Base-by-base conservation (phyloP, 2,329 filamentous ascomycete genomes). In the Fusarium chuoi region DNA sequence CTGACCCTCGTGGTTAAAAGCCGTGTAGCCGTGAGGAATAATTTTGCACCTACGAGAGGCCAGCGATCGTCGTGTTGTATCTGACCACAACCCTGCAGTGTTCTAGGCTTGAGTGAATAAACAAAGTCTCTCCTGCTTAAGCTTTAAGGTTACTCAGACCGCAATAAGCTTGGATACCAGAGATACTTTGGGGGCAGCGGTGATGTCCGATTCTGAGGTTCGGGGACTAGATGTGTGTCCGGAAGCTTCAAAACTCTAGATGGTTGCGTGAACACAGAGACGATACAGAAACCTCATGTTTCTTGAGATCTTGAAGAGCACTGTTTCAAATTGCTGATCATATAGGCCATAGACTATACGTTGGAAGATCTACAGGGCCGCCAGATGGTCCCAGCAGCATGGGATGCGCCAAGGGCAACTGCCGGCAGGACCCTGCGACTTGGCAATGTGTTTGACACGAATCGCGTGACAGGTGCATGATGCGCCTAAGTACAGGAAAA, bases 11-110 rank as follows among this genome's bases (percentile, higher is more conserved):
- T 24, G 24, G n/a, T 22, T 18, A 45, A n/a, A 20, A 38, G 56
- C 46, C 39, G 39, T 35, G 22, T 24, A 66, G 17, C 44, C 36
- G 62, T 41, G 20, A 28, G 17, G 45, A 28, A 45, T 55, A 52
- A 63, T 57, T 63, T 63, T 68, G 52, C 57, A 71, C 57, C 62
- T 68, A 51, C 38, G 52, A 55, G 65, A 71, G 24, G 54, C 30
- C 24, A 49, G 38, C 13, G 18, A 54, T 48, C 30, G 17, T 42
- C 7, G 8, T 24, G 35, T 36, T 8, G 18, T 30, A 30, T 66
- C 26, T 14, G 10, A 49, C 26, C n/a, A 30, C 15, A 26, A 20
- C 39, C 14, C 18, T 48, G 36, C 14, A 62, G 15, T 24, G 42
- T 49, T 68, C 64, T 62, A 26, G 55, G 51, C n/a, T 36, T 39